phyloP scores from a whole-genome alignment of 176 grass and related monocot genomes.

The bread wheat (Triticum aestivum) region DNA sequence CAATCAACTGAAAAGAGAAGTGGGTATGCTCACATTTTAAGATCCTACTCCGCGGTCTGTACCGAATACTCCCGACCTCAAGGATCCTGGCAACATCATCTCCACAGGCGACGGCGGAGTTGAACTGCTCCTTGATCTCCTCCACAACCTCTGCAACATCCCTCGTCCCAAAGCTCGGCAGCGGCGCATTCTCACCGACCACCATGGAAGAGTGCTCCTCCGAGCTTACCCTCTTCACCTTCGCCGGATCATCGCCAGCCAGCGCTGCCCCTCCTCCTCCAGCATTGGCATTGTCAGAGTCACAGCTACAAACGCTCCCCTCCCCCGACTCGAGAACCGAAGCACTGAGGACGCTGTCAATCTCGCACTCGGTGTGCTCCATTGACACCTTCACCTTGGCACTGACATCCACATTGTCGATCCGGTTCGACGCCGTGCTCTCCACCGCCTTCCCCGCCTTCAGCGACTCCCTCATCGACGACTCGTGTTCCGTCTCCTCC shows the following conservation, averaged over 20 bases:
- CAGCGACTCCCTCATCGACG: constrained; percentile 40
- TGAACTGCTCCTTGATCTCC: constrained; percentile 89
- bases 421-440: constrained; percentile 40
- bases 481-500: constrained; percentile 83
- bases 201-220: constrained; percentile 47
- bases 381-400: constrained; percentile 43
- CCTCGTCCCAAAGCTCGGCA: constrained; percentile 43
- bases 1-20: constrained; percentile 20
- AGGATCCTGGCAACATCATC: constrained; percentile 75
- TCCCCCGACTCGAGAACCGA: constrained; percentile 36
- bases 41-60: constrained; percentile 47
- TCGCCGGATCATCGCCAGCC: constrained; percentile 7
- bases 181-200: constrained; percentile 23
- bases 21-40: constrained; percentile 63
- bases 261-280: not conserved
- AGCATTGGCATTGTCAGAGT: constrained; percentile 20
- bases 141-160: constrained; percentile 60
- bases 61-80: constrained; percentile 63
- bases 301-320: constrained; percentile 48
- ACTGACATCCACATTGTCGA: constrained; percentile 32
- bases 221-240: constrained; percentile 46
- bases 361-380: constrained; percentile 33
- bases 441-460: constrained; percentile 54
- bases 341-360: constrained; percentile 36
- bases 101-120: constrained; percentile 49